Percentiles rank a stretch among this genome's conserved stretches.
These are phyloP conservation scores for Gaeumannomyces tritici DNA, from an alignment of 2,329 filamentous ascomycete species.

Conservation along the genomic window DNA sequence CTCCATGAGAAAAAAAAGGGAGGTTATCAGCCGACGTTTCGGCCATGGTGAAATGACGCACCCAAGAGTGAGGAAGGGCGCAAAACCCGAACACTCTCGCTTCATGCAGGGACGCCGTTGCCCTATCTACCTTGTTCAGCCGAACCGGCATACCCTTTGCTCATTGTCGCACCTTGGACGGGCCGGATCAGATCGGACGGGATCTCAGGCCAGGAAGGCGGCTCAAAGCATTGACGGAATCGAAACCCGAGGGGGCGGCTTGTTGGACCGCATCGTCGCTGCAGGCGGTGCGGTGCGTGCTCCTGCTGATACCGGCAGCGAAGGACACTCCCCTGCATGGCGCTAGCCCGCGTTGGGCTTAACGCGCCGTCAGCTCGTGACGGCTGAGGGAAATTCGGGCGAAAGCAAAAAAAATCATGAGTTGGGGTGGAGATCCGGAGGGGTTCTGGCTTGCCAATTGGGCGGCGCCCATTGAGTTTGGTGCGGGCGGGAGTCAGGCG, in stretches of 20 bases:
- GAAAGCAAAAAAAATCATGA: neutral
- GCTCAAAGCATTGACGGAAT: neutral
- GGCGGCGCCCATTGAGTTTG: neutral
- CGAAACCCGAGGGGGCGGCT: no score
- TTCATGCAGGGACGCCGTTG: neutral
- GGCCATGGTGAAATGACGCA: neutral
- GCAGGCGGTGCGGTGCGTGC: neutral
- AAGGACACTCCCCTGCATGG: neutral
- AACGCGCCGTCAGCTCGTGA: no score
- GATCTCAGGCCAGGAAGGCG: neutral
- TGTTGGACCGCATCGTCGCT: neutral
- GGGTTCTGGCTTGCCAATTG: neutral
- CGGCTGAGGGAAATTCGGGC: no score
- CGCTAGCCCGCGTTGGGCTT: neutral
- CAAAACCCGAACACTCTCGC: neutral
- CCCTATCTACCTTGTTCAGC: neutral
- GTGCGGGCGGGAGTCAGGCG: neutral
- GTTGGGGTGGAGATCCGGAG: neutral
- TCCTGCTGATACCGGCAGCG: neutral
- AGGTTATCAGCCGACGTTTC: neutral
- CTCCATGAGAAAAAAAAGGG: neutral
- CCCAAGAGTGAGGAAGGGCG: neutral
- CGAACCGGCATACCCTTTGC: neutral
- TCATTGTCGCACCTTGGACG: neutral
- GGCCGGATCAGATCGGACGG: neutral